A percentile compares a stretch with the other conserved stretches of the same genome.
phyloP scores from a whole-genome alignment of 345 rosid genomes.

The Populus tremula region DNA sequence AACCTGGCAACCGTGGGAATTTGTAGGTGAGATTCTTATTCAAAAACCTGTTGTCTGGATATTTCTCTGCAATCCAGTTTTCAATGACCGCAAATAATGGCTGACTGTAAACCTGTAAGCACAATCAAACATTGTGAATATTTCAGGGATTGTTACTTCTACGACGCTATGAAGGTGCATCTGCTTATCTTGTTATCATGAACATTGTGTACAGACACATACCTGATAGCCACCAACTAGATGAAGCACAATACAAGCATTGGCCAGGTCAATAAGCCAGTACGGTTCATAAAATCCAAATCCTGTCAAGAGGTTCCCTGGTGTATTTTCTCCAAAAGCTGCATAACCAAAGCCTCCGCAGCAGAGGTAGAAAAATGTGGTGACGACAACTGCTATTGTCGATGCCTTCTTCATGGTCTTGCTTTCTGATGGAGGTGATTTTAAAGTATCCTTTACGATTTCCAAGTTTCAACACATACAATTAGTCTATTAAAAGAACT shows the following conservation, averaged over 20 bases:
- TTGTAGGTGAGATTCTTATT: slow-evolving; percentile 28
- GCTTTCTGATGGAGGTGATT: slow-evolving; percentile 45
- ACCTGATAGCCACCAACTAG: slow-evolving; percentile 42
- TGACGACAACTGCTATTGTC: slow-evolving; percentile 17
- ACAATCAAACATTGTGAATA: background rate
- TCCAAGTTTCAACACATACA: background rate
- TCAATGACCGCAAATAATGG: slow-evolving; percentile 48
- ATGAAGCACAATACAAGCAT: slow-evolving; percentile 47
- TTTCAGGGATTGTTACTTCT: background rate
- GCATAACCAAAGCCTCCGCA: slow-evolving; percentile 52
- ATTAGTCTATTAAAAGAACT: background rate
- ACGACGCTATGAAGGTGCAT: background rate
- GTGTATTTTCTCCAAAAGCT: slow-evolving; percentile 49
- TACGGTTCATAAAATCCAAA: slow-evolving; percentile 51
- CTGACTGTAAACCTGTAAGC: slow-evolving; percentile 48
- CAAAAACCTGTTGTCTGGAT: slow-evolving; percentile 44
- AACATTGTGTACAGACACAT: background rate
- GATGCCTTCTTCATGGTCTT: slow-evolving; percentile 52
- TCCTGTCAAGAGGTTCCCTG: slow-evolving; percentile 53
- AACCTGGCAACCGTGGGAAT: slow-evolving; percentile 30
- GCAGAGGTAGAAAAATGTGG: slow-evolving; percentile 42
- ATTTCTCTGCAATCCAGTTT: slow-evolving; percentile 37
- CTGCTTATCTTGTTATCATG: background rate
- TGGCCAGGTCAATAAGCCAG: slow-evolving; percentile 54
- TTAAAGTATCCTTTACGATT: slow-evolving; percentile 20